Percentiles rank a stretch among this genome's conserved stretches.
phyloP scores from a whole-genome alignment of 805 yeast species.

The Pichia scutulata region DNA sequence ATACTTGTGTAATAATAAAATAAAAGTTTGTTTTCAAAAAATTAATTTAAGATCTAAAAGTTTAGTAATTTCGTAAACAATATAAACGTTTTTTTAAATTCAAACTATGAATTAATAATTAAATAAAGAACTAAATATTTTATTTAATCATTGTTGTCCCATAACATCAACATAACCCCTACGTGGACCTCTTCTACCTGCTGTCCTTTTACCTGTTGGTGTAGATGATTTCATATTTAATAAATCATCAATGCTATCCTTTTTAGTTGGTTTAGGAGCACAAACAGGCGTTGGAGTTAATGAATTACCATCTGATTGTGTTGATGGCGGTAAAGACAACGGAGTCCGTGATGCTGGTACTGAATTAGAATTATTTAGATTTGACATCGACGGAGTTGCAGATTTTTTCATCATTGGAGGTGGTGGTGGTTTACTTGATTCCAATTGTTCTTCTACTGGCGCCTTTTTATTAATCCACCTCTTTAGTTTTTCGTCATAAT shows the following conservation, averaged over 20 bases:
- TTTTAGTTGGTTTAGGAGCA: constrained; percentile 7
- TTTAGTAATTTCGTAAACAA: too few species aligned
- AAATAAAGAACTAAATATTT: not conserved
- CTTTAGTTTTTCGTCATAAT: constrained; percentile 74
- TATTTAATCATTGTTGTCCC: constrained; percentile 23
- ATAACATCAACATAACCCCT: constrained; percentile 61
- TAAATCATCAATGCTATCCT: constrained; percentile 25
- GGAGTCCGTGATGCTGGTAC: constrained; percentile 7
- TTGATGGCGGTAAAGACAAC: not conserved
- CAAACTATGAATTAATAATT: not conserved
- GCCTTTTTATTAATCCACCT: constrained; percentile 79
- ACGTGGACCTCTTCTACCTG: constrained; percentile 46
- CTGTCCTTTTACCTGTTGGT: constrained; percentile 30
- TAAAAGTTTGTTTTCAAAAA: too few species aligned
- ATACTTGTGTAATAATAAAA: not conserved
- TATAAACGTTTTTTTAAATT: not conserved
- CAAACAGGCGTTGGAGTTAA: not conserved
- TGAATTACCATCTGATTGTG: too few species aligned
- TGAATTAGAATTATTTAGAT: constrained; percentile 29
- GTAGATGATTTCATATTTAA: constrained; percentile 23
- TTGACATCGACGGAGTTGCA: constrained; percentile 6
- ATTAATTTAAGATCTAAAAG: too few species aligned
- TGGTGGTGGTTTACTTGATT: constrained; percentile 56
- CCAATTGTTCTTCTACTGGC: constrained; percentile 55
- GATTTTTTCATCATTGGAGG: constrained; percentile 44